Base-by-base conservation (phyloP, 306 rosid genomes). In the Sechiopsis laciniata region DNA sequence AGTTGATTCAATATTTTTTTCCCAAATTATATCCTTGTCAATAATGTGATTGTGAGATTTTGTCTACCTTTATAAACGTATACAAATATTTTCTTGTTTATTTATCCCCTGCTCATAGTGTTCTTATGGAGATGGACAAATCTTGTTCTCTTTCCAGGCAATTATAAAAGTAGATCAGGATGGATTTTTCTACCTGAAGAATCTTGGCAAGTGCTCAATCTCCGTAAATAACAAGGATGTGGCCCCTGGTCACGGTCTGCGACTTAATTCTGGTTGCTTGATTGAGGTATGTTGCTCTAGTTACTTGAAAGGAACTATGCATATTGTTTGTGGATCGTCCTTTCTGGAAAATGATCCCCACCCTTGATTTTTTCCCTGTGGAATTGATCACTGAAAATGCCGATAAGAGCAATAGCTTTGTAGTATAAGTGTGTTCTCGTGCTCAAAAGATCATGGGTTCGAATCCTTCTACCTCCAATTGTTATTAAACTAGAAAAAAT, bases 191-290 rank as follows among this genome's bases (percentile, higher is more conserved):
- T 75, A 42, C 83, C 85, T 95, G 65, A 84, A 77, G 80, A 95
- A 95, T 83, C 84, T 95, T 37, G 96, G 96, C 78, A 88, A 80
- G 82, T 82, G 83, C 77, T 74, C 83, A 52, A 85, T 95, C 81
- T 79, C 80, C 52, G 87, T 95, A 73, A 91, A 91, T 78, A 81
- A 80, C 89, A 89, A 75, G 78, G 99, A 87, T 76, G 87, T 91
- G 74, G 84, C 75, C 61, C 74, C 82, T 60, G 89, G 94, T 72
- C 96, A 85, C 75, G 83, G 87, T 77, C 77, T 85, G 75, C 78
- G 67, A 78, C 89, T 95, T 56, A 75, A 72, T 61, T 84, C 95
- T 70, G 78, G 78, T 82, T 87, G 90, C 87, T 82, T 95, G 81
- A 81, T 95, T 69, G 96, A 91, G 99, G 99, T 94, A 89, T 71